phyloP scores from a whole-genome alignment of 2,329 filamentous ascomycete species.

The Eutypella sp. region DNA sequence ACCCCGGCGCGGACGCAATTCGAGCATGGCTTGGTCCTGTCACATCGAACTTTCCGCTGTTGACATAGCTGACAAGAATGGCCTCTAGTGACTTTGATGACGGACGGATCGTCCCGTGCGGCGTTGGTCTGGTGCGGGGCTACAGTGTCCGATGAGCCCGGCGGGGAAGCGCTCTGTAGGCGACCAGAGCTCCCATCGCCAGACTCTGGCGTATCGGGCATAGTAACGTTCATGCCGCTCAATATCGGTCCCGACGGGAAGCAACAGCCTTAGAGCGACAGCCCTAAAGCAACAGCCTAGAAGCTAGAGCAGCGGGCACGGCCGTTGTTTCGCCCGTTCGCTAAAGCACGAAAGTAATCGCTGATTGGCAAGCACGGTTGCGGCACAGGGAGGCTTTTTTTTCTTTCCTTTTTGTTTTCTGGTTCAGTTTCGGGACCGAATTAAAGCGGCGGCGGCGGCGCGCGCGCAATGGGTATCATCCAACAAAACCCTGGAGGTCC shows the following conservation, averaged over 20 bases:
- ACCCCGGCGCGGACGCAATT: slow-evolving; percentile 60
- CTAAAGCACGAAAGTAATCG: not conserved
- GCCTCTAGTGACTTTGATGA: slow-evolving; percentile 52
- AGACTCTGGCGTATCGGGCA: slow-evolving; percentile 27
- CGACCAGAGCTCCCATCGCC: slow-evolving; percentile 22
- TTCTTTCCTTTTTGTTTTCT: too few relatives aligned
- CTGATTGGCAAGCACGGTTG: not conserved
- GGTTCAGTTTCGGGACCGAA: not conserved
- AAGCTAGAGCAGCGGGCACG: slow-evolving; percentile 5
- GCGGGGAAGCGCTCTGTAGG: slow-evolving; percentile 20
- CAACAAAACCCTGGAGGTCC: not conserved
- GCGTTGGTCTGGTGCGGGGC: slow-evolving; percentile 21
- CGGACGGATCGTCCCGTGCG: slow-evolving; percentile 32
- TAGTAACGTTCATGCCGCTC: slow-evolving; percentile 14
- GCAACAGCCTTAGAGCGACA: too few relatives aligned
- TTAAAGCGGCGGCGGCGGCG: too few relatives aligned
- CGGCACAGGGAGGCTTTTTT: not conserved
- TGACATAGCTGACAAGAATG: slow-evolving; percentile 69
- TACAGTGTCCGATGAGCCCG: slow-evolving; percentile 22
- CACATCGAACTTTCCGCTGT: slow-evolving; percentile 70
- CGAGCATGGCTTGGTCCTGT: slow-evolving; percentile 66
- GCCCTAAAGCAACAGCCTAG: too few relatives aligned
- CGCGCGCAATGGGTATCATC: not conserved
- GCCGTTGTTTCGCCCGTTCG: not conserved
- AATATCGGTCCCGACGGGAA: slow-evolving; percentile 16